Evolutionary conservation across 2,329 filamentous ascomycete genomes (phyloP), one percentile per base, ranked within the genome.

Genomic region (Alternaria postmessia): DNA sequence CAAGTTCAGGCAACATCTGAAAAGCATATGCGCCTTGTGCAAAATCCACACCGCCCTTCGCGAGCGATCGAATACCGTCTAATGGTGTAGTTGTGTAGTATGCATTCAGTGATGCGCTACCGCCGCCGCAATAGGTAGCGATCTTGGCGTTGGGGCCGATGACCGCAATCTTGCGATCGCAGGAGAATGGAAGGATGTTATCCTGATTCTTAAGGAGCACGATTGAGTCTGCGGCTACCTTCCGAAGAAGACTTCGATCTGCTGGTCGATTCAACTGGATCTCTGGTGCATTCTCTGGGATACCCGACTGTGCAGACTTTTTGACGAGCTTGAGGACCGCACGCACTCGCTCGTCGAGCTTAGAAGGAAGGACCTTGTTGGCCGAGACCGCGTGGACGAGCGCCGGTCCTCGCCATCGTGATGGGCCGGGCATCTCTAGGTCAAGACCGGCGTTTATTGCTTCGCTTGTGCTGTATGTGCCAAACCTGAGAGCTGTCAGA

Each of bases 121-220:
- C 54, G 9, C 58, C 51, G 3, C 61, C 48, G 9, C 41, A 51
- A 20, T 47, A 62, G 4, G 41, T 34, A 2, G 52, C 42, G 16
- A 58, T 18, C 46, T 89, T 84, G 2, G 87, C 89, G 85, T 91
- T 91, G 6, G 89, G 88, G 0, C 89, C 89, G 64, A 91, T 89
- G 9, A 91, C 86, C 4, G 88, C 88, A 59, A 91, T 83, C 8
- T 34, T 41, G 14, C 39, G 22, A 32, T 32, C 11, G 12, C 3
- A 22, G 24, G 36, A 34, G 3, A 39, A 20, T 14, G 42, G 42
- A 9, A 44, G 24, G 6, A 26, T 9, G 3, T n/a, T 9, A 16
- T n/a, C 22, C 9, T 28, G 7, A 12, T 44, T 44, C 24, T 44
- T 26, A 8, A 44, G 22, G 12, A 44, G 14, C 18, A 44, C 42